Percentiles rank a stretch among this genome's conserved stretches.
These are phyloP conservation scores for Colletotrichum caudatum DNA, from an alignment of 2,329 filamentous ascomycete species.

Conservation along the genomic window DNA sequence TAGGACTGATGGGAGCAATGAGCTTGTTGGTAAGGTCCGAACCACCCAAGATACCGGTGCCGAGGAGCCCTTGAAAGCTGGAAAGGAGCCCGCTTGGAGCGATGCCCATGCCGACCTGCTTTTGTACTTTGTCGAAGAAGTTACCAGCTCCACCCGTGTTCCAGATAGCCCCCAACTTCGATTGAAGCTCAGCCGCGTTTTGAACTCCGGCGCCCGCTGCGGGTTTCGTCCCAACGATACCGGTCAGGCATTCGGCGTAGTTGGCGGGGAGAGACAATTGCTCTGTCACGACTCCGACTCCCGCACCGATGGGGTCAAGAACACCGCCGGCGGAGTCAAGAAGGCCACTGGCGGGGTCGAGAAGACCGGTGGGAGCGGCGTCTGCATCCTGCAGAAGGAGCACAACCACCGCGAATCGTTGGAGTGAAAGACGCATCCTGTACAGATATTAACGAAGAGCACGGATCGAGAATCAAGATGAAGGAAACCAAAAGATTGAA, in stretches of 20 bases:
- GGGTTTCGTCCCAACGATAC: constrained; percentile 11
- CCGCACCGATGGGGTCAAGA: too few species aligned
- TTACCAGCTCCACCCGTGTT: constrained; percentile 16
- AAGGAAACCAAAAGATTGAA: not conserved
- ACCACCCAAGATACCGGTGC: constrained; percentile 8
- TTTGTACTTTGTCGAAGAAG: constrained; percentile 31
- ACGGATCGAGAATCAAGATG: not conserved
- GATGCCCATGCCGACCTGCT: constrained; percentile 24
- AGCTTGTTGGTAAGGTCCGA: constrained; percentile 23
- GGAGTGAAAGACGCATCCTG: constrained; percentile 12
- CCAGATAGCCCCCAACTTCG: constrained; percentile 33
- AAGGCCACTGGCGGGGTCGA: constrained; percentile 3
- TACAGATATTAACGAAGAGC: not conserved
- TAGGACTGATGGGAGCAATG: constrained; percentile 7
- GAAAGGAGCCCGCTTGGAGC: constrained; percentile 18
- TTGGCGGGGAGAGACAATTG: constrained; percentile 23
- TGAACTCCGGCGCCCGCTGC: not conserved
- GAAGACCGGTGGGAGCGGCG: constrained; percentile 28
- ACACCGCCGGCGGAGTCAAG: too few species aligned
- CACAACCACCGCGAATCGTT: not conserved
- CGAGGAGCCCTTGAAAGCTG: constrained; percentile 28
- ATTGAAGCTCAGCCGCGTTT: constrained; percentile 18
- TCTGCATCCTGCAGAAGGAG: constrained; percentile 5
- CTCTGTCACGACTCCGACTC: not conserved
- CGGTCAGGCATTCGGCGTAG: constrained; percentile 16